These are phyloP conservation scores for Haplosporangium sp. DNA, from an alignment of 371 early-diverging fungal species.

Conservation along the genomic window DNA sequence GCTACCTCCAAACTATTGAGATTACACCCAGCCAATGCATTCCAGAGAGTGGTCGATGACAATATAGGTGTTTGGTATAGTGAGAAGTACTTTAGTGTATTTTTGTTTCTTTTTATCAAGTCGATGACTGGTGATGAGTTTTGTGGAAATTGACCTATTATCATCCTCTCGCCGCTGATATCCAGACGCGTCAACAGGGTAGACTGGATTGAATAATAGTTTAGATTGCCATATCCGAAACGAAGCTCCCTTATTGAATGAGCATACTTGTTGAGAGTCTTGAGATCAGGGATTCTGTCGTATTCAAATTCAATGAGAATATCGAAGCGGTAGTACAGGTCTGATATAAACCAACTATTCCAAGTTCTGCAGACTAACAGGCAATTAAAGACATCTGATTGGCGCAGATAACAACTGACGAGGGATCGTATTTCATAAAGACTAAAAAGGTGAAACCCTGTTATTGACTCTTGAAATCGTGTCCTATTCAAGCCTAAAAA, in stretches of 20 bases:
- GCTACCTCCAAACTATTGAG: too few species aligned
- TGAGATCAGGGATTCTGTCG: neutral
- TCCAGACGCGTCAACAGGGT: neutral
- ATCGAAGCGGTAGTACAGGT: neutral
- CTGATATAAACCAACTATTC: neutral
- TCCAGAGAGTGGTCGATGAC: neutral
- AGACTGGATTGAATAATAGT: neutral
- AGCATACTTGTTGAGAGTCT: neutral
- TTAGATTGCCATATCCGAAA: neutral
- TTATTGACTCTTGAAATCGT: too few species aligned
- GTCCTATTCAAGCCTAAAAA: too few species aligned
- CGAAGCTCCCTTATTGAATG: neutral
- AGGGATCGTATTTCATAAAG: neutral
- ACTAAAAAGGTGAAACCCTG: neutral
- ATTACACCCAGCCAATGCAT: neutral
- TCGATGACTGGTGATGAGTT: neutral
- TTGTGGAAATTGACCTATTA: neutral
- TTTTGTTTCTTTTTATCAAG: neutral
- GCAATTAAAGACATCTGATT: neutral
- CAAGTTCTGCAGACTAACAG: neutral
- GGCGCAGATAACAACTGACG: neutral
- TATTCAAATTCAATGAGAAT: neutral
- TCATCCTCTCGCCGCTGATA: neutral
- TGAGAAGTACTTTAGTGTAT: neutral
- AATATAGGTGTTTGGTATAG: neutral